phyloP scores from a whole-genome alignment of 192 early-diverging fungal species.

The Geranomyces variabilis region DNA sequence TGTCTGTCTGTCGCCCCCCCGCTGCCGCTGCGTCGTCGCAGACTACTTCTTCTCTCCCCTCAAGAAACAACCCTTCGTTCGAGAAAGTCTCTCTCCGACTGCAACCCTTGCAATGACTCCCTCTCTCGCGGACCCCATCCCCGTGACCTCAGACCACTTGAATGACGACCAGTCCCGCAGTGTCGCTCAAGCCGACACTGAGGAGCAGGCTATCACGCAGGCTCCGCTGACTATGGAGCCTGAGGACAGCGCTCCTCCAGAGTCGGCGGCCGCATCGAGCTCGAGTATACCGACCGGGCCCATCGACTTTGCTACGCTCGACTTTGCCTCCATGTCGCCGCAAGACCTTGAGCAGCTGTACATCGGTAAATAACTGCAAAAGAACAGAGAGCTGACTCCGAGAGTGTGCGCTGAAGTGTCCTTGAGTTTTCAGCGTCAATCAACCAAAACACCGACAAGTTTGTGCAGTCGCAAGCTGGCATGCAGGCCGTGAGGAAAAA shows the following conservation, averaged over 20 bases:
- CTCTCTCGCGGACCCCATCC: too few species aligned
- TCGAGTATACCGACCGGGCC: neutral
- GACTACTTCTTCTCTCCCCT: too few species aligned
- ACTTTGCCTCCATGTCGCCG: slow-evolving; percentile 18
- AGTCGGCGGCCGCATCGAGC: neutral
- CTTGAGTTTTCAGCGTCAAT: neutral
- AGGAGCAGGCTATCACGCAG: neutral
- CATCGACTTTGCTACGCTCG: slow-evolving; percentile 25
- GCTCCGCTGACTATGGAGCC: neutral
- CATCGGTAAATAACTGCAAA: slow-evolving; percentile 19
- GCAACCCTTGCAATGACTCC: too few species aligned
- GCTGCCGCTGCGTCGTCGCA: too few species aligned
- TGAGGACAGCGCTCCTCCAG: neutral
- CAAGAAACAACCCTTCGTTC: too few species aligned
- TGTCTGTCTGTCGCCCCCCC: too few species aligned
- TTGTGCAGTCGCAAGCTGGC: too few species aligned
- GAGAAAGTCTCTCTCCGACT: too few species aligned
- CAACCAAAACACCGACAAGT: slow-evolving; percentile 2
- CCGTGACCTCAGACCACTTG: too few species aligned
- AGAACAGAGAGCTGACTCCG: neutral
- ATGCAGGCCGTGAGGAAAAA: neutral
- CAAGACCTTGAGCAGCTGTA: slow-evolving; percentile 27
- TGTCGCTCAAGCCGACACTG: neutral
- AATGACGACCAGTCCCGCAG: too few species aligned
- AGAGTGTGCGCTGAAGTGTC: too few species aligned